Conservation (phyloP, 306 rosid genomes). For the Heteromeles arbutifolia region DNA sequence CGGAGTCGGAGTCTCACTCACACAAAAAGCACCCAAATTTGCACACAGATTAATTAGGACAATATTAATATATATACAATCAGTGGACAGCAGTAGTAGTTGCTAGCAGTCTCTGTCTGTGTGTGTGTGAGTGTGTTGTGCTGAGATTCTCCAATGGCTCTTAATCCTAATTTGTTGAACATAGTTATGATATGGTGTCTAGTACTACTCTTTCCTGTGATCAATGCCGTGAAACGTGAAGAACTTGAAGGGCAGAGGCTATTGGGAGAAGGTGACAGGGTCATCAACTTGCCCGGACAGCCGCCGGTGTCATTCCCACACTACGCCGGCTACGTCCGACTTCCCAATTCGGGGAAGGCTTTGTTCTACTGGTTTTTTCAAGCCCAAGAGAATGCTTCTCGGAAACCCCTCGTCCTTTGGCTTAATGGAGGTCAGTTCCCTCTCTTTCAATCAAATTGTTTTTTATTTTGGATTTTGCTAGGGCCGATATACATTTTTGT, state of each 20-base stretch:
- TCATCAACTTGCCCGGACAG: constrained; percentile 48
- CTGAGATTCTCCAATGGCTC: not conserved
- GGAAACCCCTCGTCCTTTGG: constrained; percentile 62
- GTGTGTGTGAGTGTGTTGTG: too few species aligned
- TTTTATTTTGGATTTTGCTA: not conserved
- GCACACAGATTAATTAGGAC: not conserved
- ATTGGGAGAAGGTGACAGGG: constrained; percentile 44
- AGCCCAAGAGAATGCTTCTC: constrained; percentile 38
- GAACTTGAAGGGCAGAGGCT: not conserved
- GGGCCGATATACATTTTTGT: not conserved
- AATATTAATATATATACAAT: not conserved
- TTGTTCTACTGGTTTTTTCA: constrained; percentile 72
- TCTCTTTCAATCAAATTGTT: not conserved
- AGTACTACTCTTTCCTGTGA: not conserved
- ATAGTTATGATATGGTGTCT: not conserved
- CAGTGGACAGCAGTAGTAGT: not conserved
- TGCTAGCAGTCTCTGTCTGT: not conserved
- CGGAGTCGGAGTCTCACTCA: not conserved
- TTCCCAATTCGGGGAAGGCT: constrained; percentile 31
- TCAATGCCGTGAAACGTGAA: not conserved
- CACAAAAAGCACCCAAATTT: not conserved
- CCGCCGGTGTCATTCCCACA: constrained; percentile 50
- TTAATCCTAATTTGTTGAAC: not conserved
- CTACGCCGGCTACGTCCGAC: constrained; percentile 54
- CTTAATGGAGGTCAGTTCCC: constrained; percentile 55